Evolutionary conservation across 1,284 basidiomycete genomes (phyloP), one percentile per base, ranked within the genome.

Genomic region (Phaffia rhodozyma): DNA sequence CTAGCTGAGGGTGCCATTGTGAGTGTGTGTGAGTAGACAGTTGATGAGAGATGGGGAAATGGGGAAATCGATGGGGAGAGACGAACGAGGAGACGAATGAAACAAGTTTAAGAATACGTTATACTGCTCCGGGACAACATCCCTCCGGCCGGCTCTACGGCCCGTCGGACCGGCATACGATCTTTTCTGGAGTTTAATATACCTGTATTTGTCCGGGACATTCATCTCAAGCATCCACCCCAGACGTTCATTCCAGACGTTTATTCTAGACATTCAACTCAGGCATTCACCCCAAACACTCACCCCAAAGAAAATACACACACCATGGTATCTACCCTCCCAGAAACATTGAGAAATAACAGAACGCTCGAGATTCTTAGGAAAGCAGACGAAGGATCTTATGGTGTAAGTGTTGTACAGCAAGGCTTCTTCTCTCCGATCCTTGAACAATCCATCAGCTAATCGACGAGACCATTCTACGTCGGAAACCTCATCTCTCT

Each of bases 361-460:
- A 68, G 69, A 48, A 76, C 75, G 0, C 74, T 77, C 49, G 67
- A 70, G 20, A 77, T 77, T 70, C 72, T 76, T 21, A 43, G 63
- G 49, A 72, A 73, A 32, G 75, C 75, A n/a, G 73, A 75, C 60
- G 70, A 70, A 54, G 75, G 73, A 51, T 67, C 70, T 50, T 77
- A 73, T 70, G 72, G 70, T 25, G 50, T 63, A 34, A 23, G 55
- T 43, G 66, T 62, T 6, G 61, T 4, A 7, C 30, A 27, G 50
- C 9, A 21, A 18, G 18, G 29, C 11, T 51, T 51, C n/a, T 6
- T 38, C 20, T 11, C 34, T 30, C 49, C 21, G 29, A 49, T 49
- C 7, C 13, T 47, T 25, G 20, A 27, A 1, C 21, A 23, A 18
- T 3, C 38, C n/a, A 13, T 47, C 21, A 5, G 25, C 38, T 32